phyloP scores from a whole-genome alignment of 1,284 basidiomycete genomes.

The Mycosarcoma mackinlayi region DNA sequence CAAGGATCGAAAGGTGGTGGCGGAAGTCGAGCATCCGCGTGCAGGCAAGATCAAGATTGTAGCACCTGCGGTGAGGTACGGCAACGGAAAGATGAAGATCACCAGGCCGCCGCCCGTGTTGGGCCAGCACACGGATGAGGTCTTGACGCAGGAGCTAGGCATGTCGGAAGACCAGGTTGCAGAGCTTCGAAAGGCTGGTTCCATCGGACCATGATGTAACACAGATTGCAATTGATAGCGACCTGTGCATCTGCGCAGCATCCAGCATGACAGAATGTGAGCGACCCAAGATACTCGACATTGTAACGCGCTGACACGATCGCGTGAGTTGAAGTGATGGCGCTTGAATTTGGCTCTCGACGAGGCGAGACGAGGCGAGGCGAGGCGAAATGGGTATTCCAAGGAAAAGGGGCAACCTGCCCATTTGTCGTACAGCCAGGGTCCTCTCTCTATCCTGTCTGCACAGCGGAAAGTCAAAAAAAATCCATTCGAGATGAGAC shows the following conservation, averaged over 20 bases:
- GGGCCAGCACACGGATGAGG: conserved; percentile 69
- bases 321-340: not conserved
- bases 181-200: conserved; percentile 70
- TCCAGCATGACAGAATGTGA: no score
- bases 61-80: conserved; percentile 86
- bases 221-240: not conserved
- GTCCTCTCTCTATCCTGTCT: not conserved
- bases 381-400: not conserved
- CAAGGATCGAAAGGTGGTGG: conserved; percentile 74
- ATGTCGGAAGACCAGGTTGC: conserved; percentile 74
- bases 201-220: conserved; percentile 45
- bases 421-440: no score
- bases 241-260: no score
- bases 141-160: conserved; percentile 75
- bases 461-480: conserved; percentile 7
- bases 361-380: no score
- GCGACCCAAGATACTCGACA: not conserved
- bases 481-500: no score
- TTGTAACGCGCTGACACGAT: not conserved
- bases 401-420: not conserved
- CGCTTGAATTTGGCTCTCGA: not conserved
- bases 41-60: conserved; percentile 87
- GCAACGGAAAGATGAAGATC: conserved; percentile 75
- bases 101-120: conserved; percentile 63
- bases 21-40: conserved; percentile 76